These are phyloP conservation scores for Leucosporidium scottii DNA, from an alignment of 768 basidiomycete species.

Conservation along the genomic window DNA sequence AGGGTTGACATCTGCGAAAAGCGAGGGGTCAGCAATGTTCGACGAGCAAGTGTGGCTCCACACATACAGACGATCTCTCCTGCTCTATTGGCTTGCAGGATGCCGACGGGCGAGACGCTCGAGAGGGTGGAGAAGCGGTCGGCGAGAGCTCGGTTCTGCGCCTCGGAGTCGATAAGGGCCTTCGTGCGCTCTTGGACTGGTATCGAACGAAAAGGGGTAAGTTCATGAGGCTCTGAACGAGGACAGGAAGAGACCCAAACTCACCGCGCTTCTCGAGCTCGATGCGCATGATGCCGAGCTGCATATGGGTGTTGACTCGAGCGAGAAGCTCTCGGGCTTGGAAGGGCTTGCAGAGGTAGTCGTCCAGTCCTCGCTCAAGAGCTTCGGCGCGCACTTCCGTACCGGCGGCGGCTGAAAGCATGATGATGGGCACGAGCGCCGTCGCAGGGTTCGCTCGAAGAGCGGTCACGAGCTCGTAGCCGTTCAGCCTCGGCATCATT, in stretches of 20 bases:
- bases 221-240: too few species aligned
- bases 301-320: constrained; percentile 25
- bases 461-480: constrained; percentile 14
- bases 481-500: constrained; percentile 10
- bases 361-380: constrained; percentile 26
- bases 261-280: constrained; percentile 19
- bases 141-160: constrained; percentile 24
- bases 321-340: constrained; percentile 28
- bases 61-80: background rate
- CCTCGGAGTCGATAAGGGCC: constrained; percentile 29
- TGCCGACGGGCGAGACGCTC: constrained; percentile 28
- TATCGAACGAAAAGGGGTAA: too few species aligned
- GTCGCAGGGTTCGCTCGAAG: constrained; percentile 18
- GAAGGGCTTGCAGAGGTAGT: constrained; percentile 29
- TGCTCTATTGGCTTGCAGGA: background rate
- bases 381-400: constrained; percentile 29
- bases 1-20: constrained; percentile 16
- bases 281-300: constrained; percentile 28
- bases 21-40: background rate
- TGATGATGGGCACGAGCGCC: constrained; percentile 24
- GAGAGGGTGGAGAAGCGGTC: constrained; percentile 23
- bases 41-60: background rate
- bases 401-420: constrained; percentile 25
- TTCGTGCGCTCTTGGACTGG: constrained; percentile 28
- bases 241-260: background rate